These are phyloP conservation scores for Aspergillus tamarii DNA, from an alignment of 2,329 filamentous ascomycete species.

Conservation along the genomic window DNA sequence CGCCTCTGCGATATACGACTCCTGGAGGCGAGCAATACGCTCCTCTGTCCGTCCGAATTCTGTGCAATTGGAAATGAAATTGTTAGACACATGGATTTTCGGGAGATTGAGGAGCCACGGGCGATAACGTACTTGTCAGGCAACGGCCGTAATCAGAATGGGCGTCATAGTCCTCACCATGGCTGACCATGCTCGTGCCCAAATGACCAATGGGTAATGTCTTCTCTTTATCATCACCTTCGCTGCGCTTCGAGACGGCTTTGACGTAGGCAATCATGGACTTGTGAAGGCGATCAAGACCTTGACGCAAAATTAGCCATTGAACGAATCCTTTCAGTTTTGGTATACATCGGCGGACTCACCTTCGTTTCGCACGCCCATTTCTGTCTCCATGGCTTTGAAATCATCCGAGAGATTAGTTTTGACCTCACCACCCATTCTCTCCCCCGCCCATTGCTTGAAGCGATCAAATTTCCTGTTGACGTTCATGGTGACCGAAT, in stretches of 20 bases:
- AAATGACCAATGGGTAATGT: conserved; percentile 76
- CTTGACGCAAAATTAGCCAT: conserved; percentile 52
- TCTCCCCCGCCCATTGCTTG: conserved; percentile 97
- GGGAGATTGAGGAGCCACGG: background rate
- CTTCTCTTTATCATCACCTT: conserved; percentile 88
- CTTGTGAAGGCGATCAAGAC: conserved; percentile 85
- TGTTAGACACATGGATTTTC: background rate
- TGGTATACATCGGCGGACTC: conserved; percentile 21
- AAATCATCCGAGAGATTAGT: conserved; percentile 89
- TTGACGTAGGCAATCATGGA: conserved; percentile 87
- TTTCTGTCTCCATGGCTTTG: conserved; percentile 85
- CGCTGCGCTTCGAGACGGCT: conserved; percentile 80
- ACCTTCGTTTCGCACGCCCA: conserved; percentile 89
- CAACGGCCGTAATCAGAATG: conserved; percentile 91
- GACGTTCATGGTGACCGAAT: conserved; percentile 56
- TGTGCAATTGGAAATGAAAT: conserved; percentile 33
- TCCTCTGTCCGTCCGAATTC: conserved; percentile 85
- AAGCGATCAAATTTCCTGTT: conserved; percentile 92
- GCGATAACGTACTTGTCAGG: conserved; percentile 63
- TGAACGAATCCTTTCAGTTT: background rate
- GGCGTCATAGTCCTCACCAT: conserved; percentile 89
- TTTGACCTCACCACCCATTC: conserved; percentile 90
- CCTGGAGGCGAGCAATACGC: conserved; percentile 81
- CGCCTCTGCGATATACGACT: conserved; percentile 76
- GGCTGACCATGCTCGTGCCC: conserved; percentile 80